Base-by-base conservation (phyloP, 2,329 filamentous ascomycete species). In the Ophiocordyceps australis region DNA sequence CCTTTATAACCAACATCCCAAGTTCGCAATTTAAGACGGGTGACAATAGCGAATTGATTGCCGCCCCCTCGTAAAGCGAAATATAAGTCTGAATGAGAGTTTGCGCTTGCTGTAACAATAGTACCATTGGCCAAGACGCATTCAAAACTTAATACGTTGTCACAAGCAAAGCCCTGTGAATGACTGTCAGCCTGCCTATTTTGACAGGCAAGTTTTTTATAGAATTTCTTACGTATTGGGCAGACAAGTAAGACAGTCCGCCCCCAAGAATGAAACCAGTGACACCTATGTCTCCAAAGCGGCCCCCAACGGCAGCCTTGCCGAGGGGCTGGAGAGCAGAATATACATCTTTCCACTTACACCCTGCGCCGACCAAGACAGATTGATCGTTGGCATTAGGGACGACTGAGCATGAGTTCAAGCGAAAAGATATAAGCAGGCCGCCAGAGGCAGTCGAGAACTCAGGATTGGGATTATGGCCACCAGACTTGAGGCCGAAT, bases 401-500 rank as follows among this genome's bases (percentile, higher is more conserved):
- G 6, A 24, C 22, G 17, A 19, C 28, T 14, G 26, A 27, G 15
- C 29, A 24, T 15, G 22, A 28, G 19, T 29, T 28, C 11, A 28
- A 28, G 11, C 28, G 24, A 13, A 30, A 28, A 3, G 29, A 25
- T 14, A 72, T 56, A 5, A 62, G 41, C 2, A 62, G 46, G 0
- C 61, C 62, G 3, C 46, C 54, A 9, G 54, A 41, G 24, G 62
- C 57, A 34, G 56, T 70, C 3, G 64, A 54, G 20, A 57, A 59
- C 32, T 58, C 57, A n/a, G 58, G 50, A 36, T 67, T 66, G 5
- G 63, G 58, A 29, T 60, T 63, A 42, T 72, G 65, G 2, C 66
- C 67, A 16, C 65, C 66, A 7, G 60, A 60, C 35, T 65, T 62
- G 35, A 66, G 43, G 6, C 65, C 64, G 33, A 72, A 72, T 3